These are phyloP conservation scores for Wickerhamomyces hampshirensis DNA, from an alignment of 805 yeast species.

Conservation along the genomic window DNA sequence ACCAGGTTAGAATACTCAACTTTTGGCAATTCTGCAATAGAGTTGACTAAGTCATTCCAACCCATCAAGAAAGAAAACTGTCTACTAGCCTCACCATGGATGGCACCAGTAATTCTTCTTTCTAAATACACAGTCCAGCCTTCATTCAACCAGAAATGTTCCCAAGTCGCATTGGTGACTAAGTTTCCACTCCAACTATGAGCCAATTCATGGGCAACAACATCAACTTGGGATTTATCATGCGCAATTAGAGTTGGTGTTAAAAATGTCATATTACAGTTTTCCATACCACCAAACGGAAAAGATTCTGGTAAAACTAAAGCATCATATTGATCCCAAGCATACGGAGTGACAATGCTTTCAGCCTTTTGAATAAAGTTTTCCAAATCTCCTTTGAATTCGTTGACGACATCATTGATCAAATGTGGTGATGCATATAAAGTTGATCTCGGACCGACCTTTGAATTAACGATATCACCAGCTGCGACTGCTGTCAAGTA, in stretches of 20 bases:
- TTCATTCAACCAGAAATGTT: constrained; percentile 91
- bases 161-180: constrained; percentile 89
- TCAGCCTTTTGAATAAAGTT: constrained; percentile 77
- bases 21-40: constrained; percentile 62
- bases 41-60: constrained; percentile 73
- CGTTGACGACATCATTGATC: constrained; percentile 66
- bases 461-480: constrained; percentile 64
- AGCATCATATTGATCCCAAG: constrained; percentile 81
- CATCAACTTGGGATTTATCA: constrained; percentile 82
- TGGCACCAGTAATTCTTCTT: constrained; percentile 55
- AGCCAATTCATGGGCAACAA: constrained; percentile 88
- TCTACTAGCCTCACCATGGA: constrained; percentile 53
- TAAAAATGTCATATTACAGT: constrained; percentile 85
- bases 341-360: constrained; percentile 67
- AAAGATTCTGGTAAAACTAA: constrained; percentile 70
- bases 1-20: constrained; percentile 56
- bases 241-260: constrained; percentile 86
- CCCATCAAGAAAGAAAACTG: constrained; percentile 84
- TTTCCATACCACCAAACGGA: constrained; percentile 96
- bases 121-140: constrained; percentile 95
- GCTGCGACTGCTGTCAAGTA: constrained; percentile 82
- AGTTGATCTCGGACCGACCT: constrained; percentile 82
- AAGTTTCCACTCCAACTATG: constrained; percentile 93
- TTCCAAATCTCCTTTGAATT: constrained; percentile 78
- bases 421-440: constrained; percentile 75